A percentile compares a stretch with the other conserved stretches of the same genome.
These are phyloP conservation scores for Smallanthus sonchifolius DNA, from an alignment of 129 eudicot species.

Conservation along the genomic window DNA sequence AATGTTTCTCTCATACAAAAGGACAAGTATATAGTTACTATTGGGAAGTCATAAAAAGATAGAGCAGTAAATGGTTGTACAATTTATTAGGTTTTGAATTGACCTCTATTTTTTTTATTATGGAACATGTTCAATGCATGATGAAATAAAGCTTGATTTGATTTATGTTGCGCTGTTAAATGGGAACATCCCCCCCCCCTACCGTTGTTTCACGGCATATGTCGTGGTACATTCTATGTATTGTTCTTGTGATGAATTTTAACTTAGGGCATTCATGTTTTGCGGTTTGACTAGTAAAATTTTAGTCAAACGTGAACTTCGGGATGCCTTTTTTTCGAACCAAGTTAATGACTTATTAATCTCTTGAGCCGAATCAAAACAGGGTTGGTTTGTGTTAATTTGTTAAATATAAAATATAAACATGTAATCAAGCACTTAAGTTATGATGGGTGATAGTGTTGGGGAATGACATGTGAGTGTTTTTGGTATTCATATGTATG, in stretches of 20 bases:
- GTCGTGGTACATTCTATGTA: background rate
- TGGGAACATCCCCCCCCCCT: conserved; percentile 15
- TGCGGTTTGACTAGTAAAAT: background rate
- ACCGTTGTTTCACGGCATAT: background rate
- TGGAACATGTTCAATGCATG: conserved; percentile 4
- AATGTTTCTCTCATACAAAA: background rate
- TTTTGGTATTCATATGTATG: too few relatives aligned
- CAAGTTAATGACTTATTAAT: background rate
- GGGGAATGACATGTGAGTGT: too few relatives aligned
- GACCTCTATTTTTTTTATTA: background rate
- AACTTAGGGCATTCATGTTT: background rate
- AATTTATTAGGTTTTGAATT: background rate
- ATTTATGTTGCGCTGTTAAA: background rate
- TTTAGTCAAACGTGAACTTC: background rate
- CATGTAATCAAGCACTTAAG: too few relatives aligned
- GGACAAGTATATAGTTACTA: background rate
- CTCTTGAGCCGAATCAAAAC: background rate
- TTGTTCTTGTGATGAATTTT: background rate
- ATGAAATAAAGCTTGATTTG: conserved; percentile 7
- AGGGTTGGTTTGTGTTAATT: too few relatives aligned
- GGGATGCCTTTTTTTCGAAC: background rate
- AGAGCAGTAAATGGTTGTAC: background rate
- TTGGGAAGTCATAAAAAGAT: background rate
- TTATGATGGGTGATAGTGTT: too few relatives aligned
- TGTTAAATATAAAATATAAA: too few relatives aligned